A percentile compares a stretch with the other conserved stretches of the same genome.
Evolutionary conservation across 352 stramenopile genomes (phyloP).

Genomic region (Blastocystis sp.): DNA sequence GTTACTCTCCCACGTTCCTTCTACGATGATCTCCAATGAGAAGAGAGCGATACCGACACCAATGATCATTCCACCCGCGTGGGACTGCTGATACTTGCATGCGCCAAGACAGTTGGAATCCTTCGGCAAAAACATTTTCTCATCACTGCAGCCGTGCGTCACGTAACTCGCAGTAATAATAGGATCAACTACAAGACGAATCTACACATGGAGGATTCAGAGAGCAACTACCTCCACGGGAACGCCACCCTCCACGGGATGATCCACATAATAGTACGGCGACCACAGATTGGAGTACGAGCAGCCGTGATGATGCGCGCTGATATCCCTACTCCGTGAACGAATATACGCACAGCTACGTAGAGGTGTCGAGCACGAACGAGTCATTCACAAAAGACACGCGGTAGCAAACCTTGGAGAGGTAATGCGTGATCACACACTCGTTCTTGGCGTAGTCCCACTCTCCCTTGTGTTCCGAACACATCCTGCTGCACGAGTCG

Average conservation of each 20-base stretch:
- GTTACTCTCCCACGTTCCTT: neutral
- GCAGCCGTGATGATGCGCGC: neutral
- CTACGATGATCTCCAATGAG: conserved; percentile 1
- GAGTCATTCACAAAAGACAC: neutral
- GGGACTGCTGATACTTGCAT: neutral
- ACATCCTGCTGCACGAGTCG: neutral
- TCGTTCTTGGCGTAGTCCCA: conserved; percentile 9
- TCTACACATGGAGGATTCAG: neutral
- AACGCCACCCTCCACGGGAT: neutral
- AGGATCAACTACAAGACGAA: conserved; percentile 22
- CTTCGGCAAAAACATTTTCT: conserved; percentile 18
- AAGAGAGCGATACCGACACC: neutral
- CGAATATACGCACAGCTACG: neutral
- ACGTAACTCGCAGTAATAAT: conserved; percentile 36
- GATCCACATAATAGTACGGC: neutral
- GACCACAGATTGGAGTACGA: conserved; percentile 32
- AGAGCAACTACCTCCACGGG: neutral
- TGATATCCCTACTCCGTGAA: neutral
- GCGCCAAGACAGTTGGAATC: conserved; percentile 27
- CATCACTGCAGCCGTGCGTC: conserved; percentile 54
- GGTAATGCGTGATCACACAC: neutral
- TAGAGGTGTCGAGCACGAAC: neutral
- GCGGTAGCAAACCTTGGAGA: conserved; percentile 28
- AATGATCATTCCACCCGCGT: conserved; percentile 5
- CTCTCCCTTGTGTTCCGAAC: neutral